Percentiles rank a stretch among this genome's conserved stretches.
These are phyloP conservation scores for Mycena crocata DNA, from an alignment of 768 basidiomycete genomes.

Conservation along the genomic window DNA sequence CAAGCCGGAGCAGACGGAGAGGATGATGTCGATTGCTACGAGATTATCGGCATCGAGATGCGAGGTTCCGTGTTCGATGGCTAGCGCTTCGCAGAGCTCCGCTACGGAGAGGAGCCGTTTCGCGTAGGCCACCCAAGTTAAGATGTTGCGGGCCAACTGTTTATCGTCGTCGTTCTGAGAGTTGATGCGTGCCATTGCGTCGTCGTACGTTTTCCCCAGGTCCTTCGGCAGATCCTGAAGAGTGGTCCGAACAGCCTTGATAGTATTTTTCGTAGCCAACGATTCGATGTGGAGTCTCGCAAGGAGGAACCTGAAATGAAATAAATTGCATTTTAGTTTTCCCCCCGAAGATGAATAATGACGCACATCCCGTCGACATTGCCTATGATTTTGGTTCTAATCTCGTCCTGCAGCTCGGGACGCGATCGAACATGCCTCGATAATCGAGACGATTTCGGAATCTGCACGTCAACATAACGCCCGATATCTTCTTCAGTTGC, in stretches of 20 bases:
- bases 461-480: neutral
- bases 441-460: neutral
- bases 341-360: too few relatives aligned
- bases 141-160: neutral
- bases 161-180: slow-evolving; percentile 7
- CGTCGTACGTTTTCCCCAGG: neutral
- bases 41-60: neutral
- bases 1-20: slow-evolving; percentile 5
- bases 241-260: neutral
- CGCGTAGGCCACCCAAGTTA: slow-evolving; percentile 1
- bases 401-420: slow-evolving; percentile 5
- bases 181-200: slow-evolving; percentile 3
- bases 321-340: neutral
- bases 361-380: slow-evolving; percentile 8
- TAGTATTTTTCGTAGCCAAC: neutral
- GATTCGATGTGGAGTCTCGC: slow-evolving; percentile 15
- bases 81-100: neutral
- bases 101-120: neutral
- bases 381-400: neutral
- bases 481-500: slow-evolving; percentile 2
- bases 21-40: slow-evolving; percentile 2
- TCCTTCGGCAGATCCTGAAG: slow-evolving; percentile 3
- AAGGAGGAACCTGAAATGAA: slow-evolving; percentile 13
- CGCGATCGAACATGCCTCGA: slow-evolving; percentile 6
- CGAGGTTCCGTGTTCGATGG: slow-evolving; percentile 1